These are phyloP conservation scores for Secale cereale DNA, from an alignment of 176 grass and related monocot species.

Conservation along the genomic window DNA sequence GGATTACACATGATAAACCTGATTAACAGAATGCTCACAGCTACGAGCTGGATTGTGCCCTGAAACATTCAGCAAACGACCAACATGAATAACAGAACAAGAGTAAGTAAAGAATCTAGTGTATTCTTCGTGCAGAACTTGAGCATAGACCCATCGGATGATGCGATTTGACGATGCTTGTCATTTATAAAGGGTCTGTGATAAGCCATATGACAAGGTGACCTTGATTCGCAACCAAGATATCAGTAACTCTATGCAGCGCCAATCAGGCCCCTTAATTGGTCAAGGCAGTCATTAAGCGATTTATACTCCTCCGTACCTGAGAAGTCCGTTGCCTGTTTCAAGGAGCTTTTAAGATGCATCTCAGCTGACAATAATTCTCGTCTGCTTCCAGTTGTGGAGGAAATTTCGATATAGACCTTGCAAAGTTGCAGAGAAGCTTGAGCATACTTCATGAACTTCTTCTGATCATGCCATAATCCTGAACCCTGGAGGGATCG, in stretches of 20 bases:
- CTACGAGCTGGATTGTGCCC: background rate
- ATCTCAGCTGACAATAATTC: constrained; percentile 76
- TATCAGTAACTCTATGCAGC: background rate
- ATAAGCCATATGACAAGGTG: background rate
- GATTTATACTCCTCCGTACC: background rate
- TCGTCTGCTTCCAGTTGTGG: constrained; percentile 49
- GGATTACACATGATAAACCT: background rate
- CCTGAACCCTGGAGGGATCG: constrained; percentile 88
- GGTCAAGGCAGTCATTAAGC: background rate
- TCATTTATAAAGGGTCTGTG: too few species aligned
- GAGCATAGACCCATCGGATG: background rate
- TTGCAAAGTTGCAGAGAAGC: constrained; percentile 72
- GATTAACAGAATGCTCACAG: background rate
- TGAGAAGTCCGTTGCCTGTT: constrained; percentile 45
- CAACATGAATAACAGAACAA: background rate
- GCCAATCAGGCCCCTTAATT: background rate
- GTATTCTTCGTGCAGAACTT: background rate
- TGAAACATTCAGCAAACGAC: background rate
- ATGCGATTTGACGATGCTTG: background rate
- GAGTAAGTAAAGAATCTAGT: background rate
- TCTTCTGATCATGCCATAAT: constrained; percentile 59
- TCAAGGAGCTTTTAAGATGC: constrained; percentile 80
- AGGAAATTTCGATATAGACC: constrained; percentile 71
- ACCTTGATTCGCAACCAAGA: background rate
- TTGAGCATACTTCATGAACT: constrained; percentile 77